These are phyloP conservation scores for Mycosphaerella arachidis DNA, from an alignment of 2,329 filamentous ascomycete genomes.

Conservation along the genomic window DNA sequence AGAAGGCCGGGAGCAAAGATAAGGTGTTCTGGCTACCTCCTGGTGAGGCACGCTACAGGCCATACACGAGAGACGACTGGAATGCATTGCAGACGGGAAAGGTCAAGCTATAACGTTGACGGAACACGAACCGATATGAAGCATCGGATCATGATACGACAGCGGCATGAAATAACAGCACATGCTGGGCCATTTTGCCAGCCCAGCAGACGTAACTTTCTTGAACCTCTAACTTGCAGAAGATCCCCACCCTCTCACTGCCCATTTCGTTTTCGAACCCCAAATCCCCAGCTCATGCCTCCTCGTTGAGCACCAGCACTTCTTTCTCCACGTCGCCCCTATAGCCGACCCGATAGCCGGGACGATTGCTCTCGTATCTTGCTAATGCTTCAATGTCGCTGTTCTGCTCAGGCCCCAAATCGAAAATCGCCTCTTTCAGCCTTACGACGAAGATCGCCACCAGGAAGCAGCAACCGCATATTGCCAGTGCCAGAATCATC, in stretches of 20 bases:
- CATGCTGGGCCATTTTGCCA: background rate
- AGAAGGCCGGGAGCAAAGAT: constrained; percentile 45
- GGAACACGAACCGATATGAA: background rate
- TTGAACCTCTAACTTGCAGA: no score
- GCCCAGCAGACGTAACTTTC: background rate
- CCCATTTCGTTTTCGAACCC: background rate
- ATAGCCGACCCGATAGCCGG: background rate
- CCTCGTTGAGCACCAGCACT: background rate
- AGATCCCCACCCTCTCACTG: background rate
- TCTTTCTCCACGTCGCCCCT: background rate
- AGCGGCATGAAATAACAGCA: background rate
- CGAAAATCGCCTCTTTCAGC: background rate
- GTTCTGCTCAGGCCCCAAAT: background rate
- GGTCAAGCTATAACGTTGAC: constrained; percentile 56
- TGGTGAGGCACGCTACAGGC: constrained; percentile 56
- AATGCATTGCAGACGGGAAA: constrained; percentile 59
- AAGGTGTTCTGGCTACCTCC: constrained; percentile 63
- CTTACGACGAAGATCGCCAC: background rate
- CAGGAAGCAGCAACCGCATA: background rate
- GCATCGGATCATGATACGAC: background rate
- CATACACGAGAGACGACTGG: constrained; percentile 66
- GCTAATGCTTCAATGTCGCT: background rate
- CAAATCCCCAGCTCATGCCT: background rate
- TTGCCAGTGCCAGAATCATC: background rate
- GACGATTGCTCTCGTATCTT: background rate